phyloP scores from a whole-genome alignment of 371 early-diverging fungal genomes.

The Mortierella sp. region DNA sequence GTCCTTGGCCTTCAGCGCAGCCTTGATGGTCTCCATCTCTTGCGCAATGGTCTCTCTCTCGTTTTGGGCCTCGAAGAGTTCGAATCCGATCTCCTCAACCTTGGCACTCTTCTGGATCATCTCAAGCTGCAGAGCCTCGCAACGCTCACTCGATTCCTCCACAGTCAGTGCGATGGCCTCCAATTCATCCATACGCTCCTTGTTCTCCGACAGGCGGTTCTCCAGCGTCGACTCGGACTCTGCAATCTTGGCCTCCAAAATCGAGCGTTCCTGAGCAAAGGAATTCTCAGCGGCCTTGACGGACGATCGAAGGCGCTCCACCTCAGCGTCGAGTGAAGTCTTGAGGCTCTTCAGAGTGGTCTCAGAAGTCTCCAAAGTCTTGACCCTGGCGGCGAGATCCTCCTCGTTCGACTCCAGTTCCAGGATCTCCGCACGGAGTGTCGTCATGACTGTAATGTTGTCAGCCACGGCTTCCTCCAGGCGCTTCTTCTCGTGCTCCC shows the following conservation, averaged over 20 bases:
- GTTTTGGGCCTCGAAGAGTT: conserved; percentile 31
- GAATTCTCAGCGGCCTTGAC: conserved; percentile 64
- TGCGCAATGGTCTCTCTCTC: conserved; percentile 15
- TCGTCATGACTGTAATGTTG: conserved; percentile 52
- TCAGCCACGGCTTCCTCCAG: conserved; percentile 63
- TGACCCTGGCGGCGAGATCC: conserved; percentile 56
- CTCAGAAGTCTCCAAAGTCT: conserved; percentile 49
- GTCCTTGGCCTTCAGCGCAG: conserved; percentile 43
- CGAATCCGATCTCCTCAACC: conserved; percentile 37
- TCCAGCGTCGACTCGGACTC: conserved; percentile 57
- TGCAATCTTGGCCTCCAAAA: conserved; percentile 60
- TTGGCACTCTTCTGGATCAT: conserved; percentile 53
- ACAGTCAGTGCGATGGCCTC: conserved; percentile 41
- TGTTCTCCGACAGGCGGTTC: conserved; percentile 33
- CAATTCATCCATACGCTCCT: conserved; percentile 39
- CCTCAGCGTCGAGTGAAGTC: conserved; percentile 48
- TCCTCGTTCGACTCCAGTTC: conserved; percentile 60
- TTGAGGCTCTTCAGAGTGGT: conserved; percentile 23
- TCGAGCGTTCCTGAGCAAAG: conserved; percentile 61
- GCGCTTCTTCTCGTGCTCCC: conserved; percentile 70
- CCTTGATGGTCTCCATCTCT: conserved; percentile 24
- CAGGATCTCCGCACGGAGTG: conserved; percentile 56
- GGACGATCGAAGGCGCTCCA: conserved; percentile 58
- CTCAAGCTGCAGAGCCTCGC: conserved; percentile 54
- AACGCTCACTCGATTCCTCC: conserved; percentile 52